A percentile compares a stretch with the other conserved stretches of the same genome.
These are phyloP conservation scores for Aspergillus candidus DNA, from an alignment of 2,329 filamentous ascomycete genomes.

Conservation along the genomic window DNA sequence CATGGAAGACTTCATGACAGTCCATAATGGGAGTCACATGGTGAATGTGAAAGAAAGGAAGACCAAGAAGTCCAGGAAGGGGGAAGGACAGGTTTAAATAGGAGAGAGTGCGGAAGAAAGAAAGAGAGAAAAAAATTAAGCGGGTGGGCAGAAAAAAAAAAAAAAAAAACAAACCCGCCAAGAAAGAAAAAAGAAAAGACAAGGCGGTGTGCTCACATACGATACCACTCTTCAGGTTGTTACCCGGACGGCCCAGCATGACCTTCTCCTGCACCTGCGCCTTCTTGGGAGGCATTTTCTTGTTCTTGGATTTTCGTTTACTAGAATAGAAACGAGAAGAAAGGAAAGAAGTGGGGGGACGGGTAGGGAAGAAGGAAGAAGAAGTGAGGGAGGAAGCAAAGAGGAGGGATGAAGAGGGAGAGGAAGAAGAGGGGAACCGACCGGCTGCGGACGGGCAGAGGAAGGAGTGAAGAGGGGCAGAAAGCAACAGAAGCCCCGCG, in stretches of 20 bases:
- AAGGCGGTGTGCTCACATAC: slow-evolving; percentile 58
- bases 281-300: slow-evolving; percentile 96
- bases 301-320: slow-evolving; percentile 52
- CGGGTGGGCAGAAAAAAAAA: slow-evolving; percentile 6
- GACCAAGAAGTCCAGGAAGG: slow-evolving; percentile 2
- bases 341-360: slow-evolving; percentile 22
- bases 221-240: slow-evolving; percentile 98
- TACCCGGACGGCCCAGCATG: slow-evolving; percentile 89
- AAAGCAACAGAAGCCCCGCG: slow-evolving; percentile 47
- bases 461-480: slow-evolving; percentile 45
- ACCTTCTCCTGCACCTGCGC: slow-evolving; percentile 87
- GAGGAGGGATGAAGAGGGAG: slow-evolving; percentile 18
- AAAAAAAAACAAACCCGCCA: slow-evolving; percentile 10
- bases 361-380: slow-evolving; percentile 50
- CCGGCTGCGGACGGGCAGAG: slow-evolving; percentile 55
- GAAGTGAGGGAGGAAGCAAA: slow-evolving; percentile 39
- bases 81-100: slow-evolving; percentile 6
- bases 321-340: slow-evolving; percentile 48
- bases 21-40: no score
- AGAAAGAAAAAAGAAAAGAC: slow-evolving; percentile 23
- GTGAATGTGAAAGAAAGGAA: slow-evolving; percentile 10
- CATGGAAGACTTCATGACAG: no score
- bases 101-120: slow-evolving; percentile 3
- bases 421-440: slow-evolving; percentile 27
- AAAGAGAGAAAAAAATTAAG: slow-evolving; percentile 1